Base-by-base conservation (phyloP, 148 eudicot species). In the Tetragonia tetragonoides region DNA sequence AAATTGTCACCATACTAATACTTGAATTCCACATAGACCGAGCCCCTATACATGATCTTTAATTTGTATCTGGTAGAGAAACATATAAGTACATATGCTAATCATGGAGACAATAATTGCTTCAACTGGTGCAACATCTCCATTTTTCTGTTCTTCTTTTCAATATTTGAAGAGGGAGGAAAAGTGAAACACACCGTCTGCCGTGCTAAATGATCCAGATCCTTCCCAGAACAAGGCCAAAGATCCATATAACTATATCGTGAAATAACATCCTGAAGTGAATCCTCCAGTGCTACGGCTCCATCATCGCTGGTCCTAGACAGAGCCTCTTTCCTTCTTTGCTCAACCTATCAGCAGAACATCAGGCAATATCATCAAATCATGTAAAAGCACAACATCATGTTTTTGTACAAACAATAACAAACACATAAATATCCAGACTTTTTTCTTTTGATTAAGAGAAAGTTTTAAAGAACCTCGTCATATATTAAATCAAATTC, bases 241-340 rank as follows among this genome's bases (percentile, higher is more conserved):
- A 96, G 95, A 89, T 91, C 97, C 97, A 85, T 90, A 76, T 88
- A 96, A 82, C 95, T 91, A 72, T 96, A 96, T 68, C 99, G 91
- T 46, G 95, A 89, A 75, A 91, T 86, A 44, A 96, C 93, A 85
- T 96, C 99, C 78, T 93, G 98, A 64, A 96, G 86, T 61, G 99
- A 91, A 81, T 75, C 84, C 74, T 93, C 98, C 72, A 88, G 83
- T 61, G 81, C 81, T 37, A 88, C 81, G 76, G 81, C 85, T 82
- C 89, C 91, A 75, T 91, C 95, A 72, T 93, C 98, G 70, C 87
- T 85, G 38, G 85, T 86, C 83, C 90, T 79, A 61, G 90, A 88
- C 79, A 96, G 91, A 79, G 99, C 99, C 79, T 93, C 99, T 90
- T 96, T 96, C 86, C 90, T 93, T 86, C 99, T 89, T 87, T 96